Percentiles rank a stretch among this genome's conserved stretches.
phyloP scores from a whole-genome alignment of 805 yeast genomes.

The Metschnikowia henanensis region DNA sequence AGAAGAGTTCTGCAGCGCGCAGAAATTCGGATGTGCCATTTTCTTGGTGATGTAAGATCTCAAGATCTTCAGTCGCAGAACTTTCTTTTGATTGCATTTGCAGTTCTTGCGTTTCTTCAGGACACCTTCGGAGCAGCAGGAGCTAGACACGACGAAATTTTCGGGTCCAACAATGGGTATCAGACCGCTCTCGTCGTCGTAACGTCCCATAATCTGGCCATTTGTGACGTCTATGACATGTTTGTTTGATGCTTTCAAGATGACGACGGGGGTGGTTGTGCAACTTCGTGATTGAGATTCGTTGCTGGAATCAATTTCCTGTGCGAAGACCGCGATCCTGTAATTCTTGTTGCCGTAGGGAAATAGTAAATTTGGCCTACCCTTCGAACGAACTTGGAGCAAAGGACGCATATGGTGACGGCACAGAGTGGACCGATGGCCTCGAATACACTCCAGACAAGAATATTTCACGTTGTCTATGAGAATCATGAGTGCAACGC shows the following conservation, averaged over 20 bases:
- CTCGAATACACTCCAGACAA: conserved; percentile 85
- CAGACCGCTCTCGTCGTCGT: conserved; percentile 19
- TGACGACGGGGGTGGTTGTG: conserved; percentile 27
- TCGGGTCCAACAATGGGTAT: conserved; percentile 17
- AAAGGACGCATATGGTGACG: conserved; percentile 77
- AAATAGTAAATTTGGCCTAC: conserved; percentile 67
- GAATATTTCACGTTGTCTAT: conserved; percentile 81
- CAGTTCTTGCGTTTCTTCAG: conserved; percentile 26
- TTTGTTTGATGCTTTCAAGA: conserved; percentile 38
- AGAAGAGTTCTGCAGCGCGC: neutral
- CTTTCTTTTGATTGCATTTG: conserved; percentile 30
- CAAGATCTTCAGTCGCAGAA: conserved; percentile 38
- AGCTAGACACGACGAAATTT: conserved; percentile 34
- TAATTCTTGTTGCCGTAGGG: conserved; percentile 50
- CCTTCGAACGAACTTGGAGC: conserved; percentile 86
- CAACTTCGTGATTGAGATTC: conserved; percentile 7
- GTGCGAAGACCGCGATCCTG: conserved; percentile 60
- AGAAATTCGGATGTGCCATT: conserved; percentile 7
- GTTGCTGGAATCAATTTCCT: conserved; percentile 26
- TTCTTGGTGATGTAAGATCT: conserved; percentile 30
- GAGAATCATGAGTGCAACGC: conserved; percentile 56
- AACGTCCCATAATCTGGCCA: conserved; percentile 42
- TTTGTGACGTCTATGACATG: conserved; percentile 39
- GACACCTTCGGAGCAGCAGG: conserved; percentile 32
- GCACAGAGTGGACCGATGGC: conserved; percentile 89